Conservation (phyloP, 768 basidiomycete genomes). For the Russula foetens region DNA sequence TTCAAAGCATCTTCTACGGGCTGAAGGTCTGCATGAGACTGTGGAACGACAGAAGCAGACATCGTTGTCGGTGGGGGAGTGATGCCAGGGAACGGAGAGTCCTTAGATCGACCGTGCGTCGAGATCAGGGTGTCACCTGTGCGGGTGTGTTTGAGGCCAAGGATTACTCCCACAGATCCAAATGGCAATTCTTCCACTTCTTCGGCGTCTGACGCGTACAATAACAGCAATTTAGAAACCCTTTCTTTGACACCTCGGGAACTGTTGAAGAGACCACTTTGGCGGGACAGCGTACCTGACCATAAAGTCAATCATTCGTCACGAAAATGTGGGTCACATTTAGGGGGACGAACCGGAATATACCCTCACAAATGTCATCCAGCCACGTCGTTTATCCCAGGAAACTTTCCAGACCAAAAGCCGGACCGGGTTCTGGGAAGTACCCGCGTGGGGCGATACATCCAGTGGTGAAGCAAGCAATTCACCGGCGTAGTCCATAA, state of each 20-base stretch:
- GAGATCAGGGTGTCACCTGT: conserved; percentile 82
- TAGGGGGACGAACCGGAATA: conserved; percentile 59
- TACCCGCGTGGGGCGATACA: conserved; percentile 39
- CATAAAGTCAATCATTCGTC: conserved; percentile 6
- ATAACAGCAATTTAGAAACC: conserved; percentile 61
- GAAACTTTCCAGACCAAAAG: conserved; percentile 82
- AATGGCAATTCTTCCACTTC: conserved; percentile 77
- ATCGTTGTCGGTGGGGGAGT: conserved; percentile 77
- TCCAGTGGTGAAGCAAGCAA: conserved; percentile 74
- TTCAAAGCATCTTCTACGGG: conserved; percentile 71
- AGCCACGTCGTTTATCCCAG: conserved; percentile 76
- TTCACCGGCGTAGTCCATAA: conserved; percentile 78
- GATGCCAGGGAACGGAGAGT: conserved; percentile 51
- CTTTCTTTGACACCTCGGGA: conserved; percentile 65
- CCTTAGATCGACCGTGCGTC: conserved; percentile 28
- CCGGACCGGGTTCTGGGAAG: conserved; percentile 42
- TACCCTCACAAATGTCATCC: conserved; percentile 90
- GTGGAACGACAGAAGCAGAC: conserved; percentile 74
- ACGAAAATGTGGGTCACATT: neutral
- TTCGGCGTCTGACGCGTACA: conserved; percentile 69
- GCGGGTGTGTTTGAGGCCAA: conserved; percentile 76
- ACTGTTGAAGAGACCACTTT: conserved; percentile 53
- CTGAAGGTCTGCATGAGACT: conserved; percentile 68
- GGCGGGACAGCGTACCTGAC: conserved; percentile 60
- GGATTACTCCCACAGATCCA: conserved; percentile 77